Conservation (phyloP, 2,329 filamentous ascomycete species). For the Fusarium sororula region DNA sequence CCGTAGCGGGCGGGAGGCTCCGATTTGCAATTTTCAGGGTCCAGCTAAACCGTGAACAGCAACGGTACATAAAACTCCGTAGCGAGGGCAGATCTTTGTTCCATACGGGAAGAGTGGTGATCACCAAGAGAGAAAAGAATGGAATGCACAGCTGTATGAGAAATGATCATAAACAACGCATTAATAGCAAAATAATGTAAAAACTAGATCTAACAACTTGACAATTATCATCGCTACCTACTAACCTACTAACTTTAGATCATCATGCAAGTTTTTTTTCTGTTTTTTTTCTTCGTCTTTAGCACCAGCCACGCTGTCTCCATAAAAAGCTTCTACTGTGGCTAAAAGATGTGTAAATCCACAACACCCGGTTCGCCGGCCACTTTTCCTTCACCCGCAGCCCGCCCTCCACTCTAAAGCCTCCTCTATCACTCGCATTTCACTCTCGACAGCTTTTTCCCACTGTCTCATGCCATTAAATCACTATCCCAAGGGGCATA, state of each 20-base stretch:
- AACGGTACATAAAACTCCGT: background rate
- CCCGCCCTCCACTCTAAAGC: constrained; percentile 25
- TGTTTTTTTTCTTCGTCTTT: background rate
- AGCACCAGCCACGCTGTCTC: constrained; percentile 12
- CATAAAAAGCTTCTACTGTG: constrained; percentile 3
- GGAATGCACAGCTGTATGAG: background rate
- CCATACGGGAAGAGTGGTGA: background rate
- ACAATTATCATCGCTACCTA: background rate
- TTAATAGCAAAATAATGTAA: background rate
- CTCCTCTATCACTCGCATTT: constrained; percentile 34
- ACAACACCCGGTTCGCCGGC: constrained; percentile 37
- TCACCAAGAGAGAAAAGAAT: background rate
- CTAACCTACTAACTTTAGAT: background rate
- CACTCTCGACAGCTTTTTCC: constrained; percentile 12
- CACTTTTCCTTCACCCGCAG: constrained; percentile 35
- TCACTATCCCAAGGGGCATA: background rate
- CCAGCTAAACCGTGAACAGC: constrained; percentile 20
- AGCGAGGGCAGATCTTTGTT: background rate
- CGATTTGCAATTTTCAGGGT: constrained; percentile 22
- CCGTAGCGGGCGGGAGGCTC: constrained; percentile 14
- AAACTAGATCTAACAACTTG: background rate
- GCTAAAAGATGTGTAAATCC: constrained; percentile 32
- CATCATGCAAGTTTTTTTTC: constrained; percentile 6
- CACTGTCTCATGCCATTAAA: background rate
- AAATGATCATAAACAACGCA: background rate